These are phyloP conservation scores for Lophiotrema nucula DNA, from an alignment of 495 filamentous ascomycete species.

Conservation along the genomic window DNA sequence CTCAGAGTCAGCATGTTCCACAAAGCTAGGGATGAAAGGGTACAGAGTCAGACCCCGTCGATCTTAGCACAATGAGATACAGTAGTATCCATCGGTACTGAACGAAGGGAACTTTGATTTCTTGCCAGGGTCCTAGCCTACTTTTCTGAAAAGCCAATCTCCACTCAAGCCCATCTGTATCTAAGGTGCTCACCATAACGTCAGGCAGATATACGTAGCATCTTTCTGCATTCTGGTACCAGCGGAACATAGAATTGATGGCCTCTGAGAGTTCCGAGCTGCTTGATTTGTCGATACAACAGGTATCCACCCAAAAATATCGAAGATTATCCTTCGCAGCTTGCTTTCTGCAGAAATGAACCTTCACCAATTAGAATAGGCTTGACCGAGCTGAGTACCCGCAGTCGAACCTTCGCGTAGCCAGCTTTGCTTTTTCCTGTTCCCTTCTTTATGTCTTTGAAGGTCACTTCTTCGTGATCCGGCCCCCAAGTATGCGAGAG, in stretches of 20 bases:
- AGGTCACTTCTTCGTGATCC: constrained; percentile 22
- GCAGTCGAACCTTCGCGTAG: constrained; percentile 18
- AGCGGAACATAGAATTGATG: not conserved
- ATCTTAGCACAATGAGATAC: no score
- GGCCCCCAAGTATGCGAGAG: constrained; percentile 23
- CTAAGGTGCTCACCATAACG: not conserved
- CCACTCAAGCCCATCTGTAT: not conserved
- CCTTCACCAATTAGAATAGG: no score
- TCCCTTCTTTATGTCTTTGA: constrained; percentile 10
- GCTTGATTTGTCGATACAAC: constrained; percentile 2
- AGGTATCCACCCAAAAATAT: constrained; percentile 13
- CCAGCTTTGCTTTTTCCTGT: constrained; percentile 17
- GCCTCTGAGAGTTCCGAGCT: not conserved
- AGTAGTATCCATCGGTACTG: no score
- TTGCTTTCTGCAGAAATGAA: constrained; percentile 13
- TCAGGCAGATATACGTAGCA: not conserved
- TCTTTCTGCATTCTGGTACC: not conserved
- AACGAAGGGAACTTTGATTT: no score
- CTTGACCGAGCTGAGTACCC: no score
- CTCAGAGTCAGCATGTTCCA: no score
- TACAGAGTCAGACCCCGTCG: no score
- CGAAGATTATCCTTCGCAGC: constrained; percentile 2
- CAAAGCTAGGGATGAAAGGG: no score
- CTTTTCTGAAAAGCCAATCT: not conserved
- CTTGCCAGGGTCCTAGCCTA: no score